A percentile compares a stretch with the other conserved stretches of the same genome.
Conservation (phyloP, 306 rosid genomes). For the Inga laurina region DNA sequence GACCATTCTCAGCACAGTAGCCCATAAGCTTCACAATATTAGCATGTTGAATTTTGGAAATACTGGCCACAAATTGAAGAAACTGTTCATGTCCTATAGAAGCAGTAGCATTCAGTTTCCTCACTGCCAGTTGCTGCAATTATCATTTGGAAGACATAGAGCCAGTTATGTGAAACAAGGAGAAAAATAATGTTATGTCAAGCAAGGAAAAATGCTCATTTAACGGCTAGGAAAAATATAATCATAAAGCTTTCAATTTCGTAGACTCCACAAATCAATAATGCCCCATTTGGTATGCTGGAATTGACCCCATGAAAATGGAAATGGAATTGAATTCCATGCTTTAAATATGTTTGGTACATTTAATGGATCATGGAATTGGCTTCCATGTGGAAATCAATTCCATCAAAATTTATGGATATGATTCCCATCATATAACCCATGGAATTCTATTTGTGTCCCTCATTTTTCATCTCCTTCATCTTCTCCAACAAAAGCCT, state of each 20-base stretch:
- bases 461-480: too few relatives aligned
- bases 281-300: too few relatives aligned
- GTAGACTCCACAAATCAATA: neutral
- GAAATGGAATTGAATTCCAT: too few relatives aligned
- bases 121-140: conserved; percentile 79
- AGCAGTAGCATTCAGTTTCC: conserved; percentile 70
- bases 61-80: conserved; percentile 71
- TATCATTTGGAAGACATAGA: conserved; percentile 22
- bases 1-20: conserved; percentile 94
- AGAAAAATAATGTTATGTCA: conserved; percentile 11
- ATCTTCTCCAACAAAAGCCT: too few relatives aligned
- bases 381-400: too few relatives aligned
- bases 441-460: too few relatives aligned
- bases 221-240: neutral
- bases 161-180: neutral
- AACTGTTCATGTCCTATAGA: conserved; percentile 63
- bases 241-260: conserved; percentile 11
- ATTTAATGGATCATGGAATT: too few relatives aligned
- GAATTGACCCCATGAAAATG: too few relatives aligned
- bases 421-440: too few relatives aligned
- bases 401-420: too few relatives aligned
- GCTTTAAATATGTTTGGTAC: too few relatives aligned
- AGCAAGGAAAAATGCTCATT: neutral
- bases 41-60: conserved; percentile 77
- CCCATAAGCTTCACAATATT: conserved; percentile 86